A percentile compares a stretch with the other conserved stretches of the same genome.
phyloP scores from a whole-genome alignment of 768 basidiomycete species.

The Pluteus cervinus region DNA sequence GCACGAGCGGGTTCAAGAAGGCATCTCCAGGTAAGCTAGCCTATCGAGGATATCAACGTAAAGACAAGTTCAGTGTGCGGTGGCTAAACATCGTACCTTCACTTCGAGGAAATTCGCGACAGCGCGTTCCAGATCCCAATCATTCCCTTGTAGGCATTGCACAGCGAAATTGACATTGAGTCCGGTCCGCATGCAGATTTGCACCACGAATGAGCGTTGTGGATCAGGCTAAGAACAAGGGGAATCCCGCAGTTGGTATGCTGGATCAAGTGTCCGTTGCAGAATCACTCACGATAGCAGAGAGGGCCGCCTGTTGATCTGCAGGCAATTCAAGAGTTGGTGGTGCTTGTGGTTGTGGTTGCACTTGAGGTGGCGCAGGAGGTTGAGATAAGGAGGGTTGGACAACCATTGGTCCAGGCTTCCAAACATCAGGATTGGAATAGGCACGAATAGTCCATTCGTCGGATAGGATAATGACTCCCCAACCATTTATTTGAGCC shows the following conservation, averaged over 20 bases:
- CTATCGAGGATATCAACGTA: constrained; percentile 30
- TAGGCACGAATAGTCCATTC: constrained; percentile 79
- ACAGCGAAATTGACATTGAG: constrained; percentile 75
- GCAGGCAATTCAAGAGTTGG: constrained; percentile 24
- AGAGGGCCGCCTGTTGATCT: constrained; percentile 46
- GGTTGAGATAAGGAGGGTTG: constrained; percentile 52
- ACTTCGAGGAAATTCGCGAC: constrained; percentile 84
- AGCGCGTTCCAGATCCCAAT: constrained; percentile 79
- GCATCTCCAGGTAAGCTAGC: constrained; percentile 47
- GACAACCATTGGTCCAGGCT: constrained; percentile 65
- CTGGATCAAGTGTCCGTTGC: constrained; percentile 9
- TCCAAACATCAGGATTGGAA: constrained; percentile 78
- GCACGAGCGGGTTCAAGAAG: constrained; percentile 42
- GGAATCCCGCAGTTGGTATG: constrained; percentile 1
- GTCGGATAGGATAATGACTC: constrained; percentile 85
- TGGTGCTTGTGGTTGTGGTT: constrained; percentile 18
- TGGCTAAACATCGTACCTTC: constrained; percentile 50
- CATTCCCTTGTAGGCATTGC: constrained; percentile 83
- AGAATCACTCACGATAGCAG: constrained; percentile 46
- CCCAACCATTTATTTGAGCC: constrained; percentile 83
- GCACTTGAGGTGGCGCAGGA: constrained; percentile 10
- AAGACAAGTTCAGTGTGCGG: constrained; percentile 1
- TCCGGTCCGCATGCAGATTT: constrained; percentile 67
- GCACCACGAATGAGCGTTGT: constrained; percentile 64
- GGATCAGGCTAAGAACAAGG: constrained; percentile 48